These are phyloP conservation scores for Saprolegnia parasitica DNA, from an alignment of 352 stramenopile species.

Conservation along the genomic window DNA sequence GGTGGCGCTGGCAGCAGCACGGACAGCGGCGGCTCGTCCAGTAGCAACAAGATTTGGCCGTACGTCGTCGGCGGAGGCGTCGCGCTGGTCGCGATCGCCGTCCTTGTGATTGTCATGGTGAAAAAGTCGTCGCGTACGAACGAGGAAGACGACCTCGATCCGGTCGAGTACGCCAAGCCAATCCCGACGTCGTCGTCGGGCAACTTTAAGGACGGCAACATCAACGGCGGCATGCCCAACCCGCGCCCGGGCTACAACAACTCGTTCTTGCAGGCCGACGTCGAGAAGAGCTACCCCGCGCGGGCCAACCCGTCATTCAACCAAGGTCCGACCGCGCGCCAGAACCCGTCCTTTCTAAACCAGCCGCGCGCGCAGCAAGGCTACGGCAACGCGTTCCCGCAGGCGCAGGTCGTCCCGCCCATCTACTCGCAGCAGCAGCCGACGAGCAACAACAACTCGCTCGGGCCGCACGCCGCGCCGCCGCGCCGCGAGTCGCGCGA, in stretches of 20 bases:
- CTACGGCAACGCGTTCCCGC: slow-evolving; percentile 12
- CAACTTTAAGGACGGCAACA: slow-evolving; percentile 1
- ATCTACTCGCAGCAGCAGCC: not conserved
- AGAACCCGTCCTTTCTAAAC: slow-evolving; percentile 11
- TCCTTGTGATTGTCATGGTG: slow-evolving; percentile 17
- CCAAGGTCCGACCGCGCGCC: slow-evolving; percentile 1
- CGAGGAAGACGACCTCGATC: slow-evolving; percentile 25
- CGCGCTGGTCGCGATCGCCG: slow-evolving; percentile 20
- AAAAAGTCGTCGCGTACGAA: slow-evolving; percentile 2
- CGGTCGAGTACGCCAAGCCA: slow-evolving; percentile 23
- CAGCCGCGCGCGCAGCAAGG: not conserved
- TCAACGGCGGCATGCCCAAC: slow-evolving; percentile 4
- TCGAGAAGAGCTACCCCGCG: not conserved
- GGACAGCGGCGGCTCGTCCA: not conserved
- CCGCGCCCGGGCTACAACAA: slow-evolving; percentile 14
- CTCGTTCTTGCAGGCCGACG: slow-evolving; percentile 11
- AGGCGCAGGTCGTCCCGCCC: slow-evolving; percentile 2
- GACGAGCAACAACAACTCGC: slow-evolving; percentile 2
- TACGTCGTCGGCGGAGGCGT: slow-evolving; percentile 18
- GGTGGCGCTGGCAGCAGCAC: not conserved
- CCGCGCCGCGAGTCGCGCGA: slow-evolving; percentile 17
- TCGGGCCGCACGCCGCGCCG: not conserved
- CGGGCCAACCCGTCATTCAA: slow-evolving; percentile 9
- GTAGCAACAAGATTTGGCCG: slow-evolving; percentile 4
- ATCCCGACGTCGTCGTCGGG: slow-evolving; percentile 1